phyloP scores from a whole-genome alignment of 106 monocot genomes.

The Acorus calamus region DNA sequence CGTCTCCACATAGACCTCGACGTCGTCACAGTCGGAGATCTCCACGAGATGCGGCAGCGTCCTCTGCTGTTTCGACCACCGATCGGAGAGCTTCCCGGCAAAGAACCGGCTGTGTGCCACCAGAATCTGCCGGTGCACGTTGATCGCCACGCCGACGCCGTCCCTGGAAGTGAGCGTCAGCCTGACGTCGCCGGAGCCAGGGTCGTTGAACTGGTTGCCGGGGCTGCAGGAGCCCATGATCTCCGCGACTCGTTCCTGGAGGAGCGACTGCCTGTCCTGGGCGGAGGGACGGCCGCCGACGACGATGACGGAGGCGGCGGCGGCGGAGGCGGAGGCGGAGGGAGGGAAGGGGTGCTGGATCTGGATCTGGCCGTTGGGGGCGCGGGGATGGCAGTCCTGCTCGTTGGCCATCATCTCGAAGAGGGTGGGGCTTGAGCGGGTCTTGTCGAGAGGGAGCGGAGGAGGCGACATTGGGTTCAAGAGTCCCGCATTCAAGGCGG shows the following conservation, averaged over 20 bases:
- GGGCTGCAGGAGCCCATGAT: slow-evolving; percentile 57
- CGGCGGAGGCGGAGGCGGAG: slow-evolving; percentile 6
- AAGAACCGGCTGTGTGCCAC: slow-evolving; percentile 76
- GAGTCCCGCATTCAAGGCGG: slow-evolving; percentile 84
- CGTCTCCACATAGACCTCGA: slow-evolving; percentile 83
- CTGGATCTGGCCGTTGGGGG: neutral
- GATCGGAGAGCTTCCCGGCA: slow-evolving; percentile 72
- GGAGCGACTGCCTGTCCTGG: slow-evolving; percentile 57
- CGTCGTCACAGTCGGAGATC: slow-evolving; percentile 97
- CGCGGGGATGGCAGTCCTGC: slow-evolving; percentile 56
- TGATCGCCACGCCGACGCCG: slow-evolving; percentile 44
- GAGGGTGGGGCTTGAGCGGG: slow-evolving; percentile 87
- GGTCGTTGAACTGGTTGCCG: slow-evolving; percentile 53
- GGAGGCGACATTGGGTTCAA: slow-evolving; percentile 97
- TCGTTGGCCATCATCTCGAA: slow-evolving; percentile 99
- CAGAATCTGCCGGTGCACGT: slow-evolving; percentile 77
- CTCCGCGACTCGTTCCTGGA: slow-evolving; percentile 66
- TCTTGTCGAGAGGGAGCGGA: slow-evolving; percentile 37
- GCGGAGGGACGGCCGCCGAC: slow-evolving; percentile 4
- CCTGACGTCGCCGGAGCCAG: slow-evolving; percentile 50
- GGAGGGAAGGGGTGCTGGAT: neutral
- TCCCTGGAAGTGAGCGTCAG: slow-evolving; percentile 78
- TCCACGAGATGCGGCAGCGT: slow-evolving; percentile 75
- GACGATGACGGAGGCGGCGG: slow-evolving; percentile 5
- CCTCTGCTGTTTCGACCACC: slow-evolving; percentile 74